Percentiles rank a stretch among this genome's conserved stretches.
phyloP scores from a whole-genome alignment of 2,329 filamentous ascomycete species.

The Parascedosporium putredinis region DNA sequence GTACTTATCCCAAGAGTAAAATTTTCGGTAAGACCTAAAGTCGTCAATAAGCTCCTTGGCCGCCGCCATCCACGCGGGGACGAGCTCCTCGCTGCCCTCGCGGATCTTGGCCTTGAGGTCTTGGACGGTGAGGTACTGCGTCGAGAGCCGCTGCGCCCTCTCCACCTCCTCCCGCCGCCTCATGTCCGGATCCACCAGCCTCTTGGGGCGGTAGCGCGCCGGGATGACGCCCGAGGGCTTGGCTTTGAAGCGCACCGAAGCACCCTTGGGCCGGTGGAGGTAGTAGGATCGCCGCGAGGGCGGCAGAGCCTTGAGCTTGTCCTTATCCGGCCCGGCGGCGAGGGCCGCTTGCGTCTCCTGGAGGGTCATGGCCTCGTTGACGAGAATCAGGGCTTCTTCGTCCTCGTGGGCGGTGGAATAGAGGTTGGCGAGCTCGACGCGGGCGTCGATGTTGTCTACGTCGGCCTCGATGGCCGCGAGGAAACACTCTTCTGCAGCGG shows the following conservation, averaged over 20 bases:
- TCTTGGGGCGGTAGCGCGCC: slow-evolving; percentile 33
- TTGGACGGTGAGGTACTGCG: slow-evolving; percentile 33
- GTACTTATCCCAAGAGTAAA: slow-evolving; percentile 59
- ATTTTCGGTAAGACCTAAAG: slow-evolving; percentile 51
- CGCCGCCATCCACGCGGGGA: slow-evolving; percentile 44
- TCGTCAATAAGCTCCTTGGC: slow-evolving; percentile 52
- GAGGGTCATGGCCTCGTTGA: slow-evolving; percentile 63
- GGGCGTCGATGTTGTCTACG: slow-evolving; percentile 61
- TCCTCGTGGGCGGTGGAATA: slow-evolving; percentile 66
- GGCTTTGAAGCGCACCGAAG: not conserved
- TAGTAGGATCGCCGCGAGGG: not conserved
- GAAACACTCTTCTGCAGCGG: slow-evolving; percentile 68
- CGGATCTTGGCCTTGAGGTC: slow-evolving; percentile 31
- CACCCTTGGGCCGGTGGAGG: not conserved
- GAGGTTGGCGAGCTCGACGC: slow-evolving; percentile 70
- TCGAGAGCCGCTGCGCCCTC: slow-evolving; percentile 25
- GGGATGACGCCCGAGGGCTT: slow-evolving; percentile 18
- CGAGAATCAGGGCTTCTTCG: slow-evolving; percentile 66
- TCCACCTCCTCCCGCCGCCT: slow-evolving; percentile 33
- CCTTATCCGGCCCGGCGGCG: slow-evolving; percentile 14
- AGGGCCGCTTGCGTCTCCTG: slow-evolving; percentile 26
- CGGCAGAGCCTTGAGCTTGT: slow-evolving; percentile 1
- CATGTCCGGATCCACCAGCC: slow-evolving; percentile 33
- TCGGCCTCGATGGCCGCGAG: slow-evolving; percentile 64
- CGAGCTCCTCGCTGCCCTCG: slow-evolving; percentile 31